Evolutionary conservation across 306 rosid species (phyloP).

Genomic region (Sesbania bispinosa): DNA sequence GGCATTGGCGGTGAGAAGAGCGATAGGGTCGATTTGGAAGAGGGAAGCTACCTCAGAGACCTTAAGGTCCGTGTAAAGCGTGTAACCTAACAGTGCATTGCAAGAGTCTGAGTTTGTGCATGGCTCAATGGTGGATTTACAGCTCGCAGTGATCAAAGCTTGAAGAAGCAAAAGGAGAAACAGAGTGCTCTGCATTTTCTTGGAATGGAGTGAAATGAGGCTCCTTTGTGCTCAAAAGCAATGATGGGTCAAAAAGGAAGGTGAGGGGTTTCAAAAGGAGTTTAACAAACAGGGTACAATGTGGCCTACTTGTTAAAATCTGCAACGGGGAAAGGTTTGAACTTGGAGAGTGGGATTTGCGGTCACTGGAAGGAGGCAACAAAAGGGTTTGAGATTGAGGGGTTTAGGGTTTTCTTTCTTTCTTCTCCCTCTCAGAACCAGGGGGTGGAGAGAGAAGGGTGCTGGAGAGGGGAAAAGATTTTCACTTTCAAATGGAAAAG

Average conservation of each 20-base stretch:
- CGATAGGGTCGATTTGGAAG: conserved; percentile 84
- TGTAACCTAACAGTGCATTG: conserved; percentile 86
- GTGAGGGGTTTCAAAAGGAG: background rate
- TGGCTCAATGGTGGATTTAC: conserved; percentile 96
- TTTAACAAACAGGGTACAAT: background rate
- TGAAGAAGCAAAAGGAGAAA: too few species aligned
- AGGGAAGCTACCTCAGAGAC: conserved; percentile 92
- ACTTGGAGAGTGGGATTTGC: background rate
- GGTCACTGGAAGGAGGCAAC: background rate
- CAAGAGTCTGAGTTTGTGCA: conserved; percentile 85
- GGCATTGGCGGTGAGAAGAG: conserved; percentile 82
- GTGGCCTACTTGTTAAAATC: background rate
- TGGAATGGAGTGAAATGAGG: too few species aligned
- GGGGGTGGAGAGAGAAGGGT: background rate
- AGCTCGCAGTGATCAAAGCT: conserved; percentile 30
- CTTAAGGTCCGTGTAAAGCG: conserved; percentile 87
- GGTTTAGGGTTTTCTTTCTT: conserved; percentile 28
- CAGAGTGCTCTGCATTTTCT: too few species aligned
- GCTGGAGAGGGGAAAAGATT: background rate
- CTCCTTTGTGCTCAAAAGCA: too few species aligned
- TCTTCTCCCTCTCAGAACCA: background rate
- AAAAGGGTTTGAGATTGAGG: background rate
- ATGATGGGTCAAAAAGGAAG: too few species aligned
- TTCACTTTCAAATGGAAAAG: background rate
- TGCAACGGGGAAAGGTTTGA: background rate